Percentiles rank a stretch among this genome's conserved stretches.
Conservation (phyloP, 306 rosid genomes). For the Glycyrrhiza uralensis region DNA sequence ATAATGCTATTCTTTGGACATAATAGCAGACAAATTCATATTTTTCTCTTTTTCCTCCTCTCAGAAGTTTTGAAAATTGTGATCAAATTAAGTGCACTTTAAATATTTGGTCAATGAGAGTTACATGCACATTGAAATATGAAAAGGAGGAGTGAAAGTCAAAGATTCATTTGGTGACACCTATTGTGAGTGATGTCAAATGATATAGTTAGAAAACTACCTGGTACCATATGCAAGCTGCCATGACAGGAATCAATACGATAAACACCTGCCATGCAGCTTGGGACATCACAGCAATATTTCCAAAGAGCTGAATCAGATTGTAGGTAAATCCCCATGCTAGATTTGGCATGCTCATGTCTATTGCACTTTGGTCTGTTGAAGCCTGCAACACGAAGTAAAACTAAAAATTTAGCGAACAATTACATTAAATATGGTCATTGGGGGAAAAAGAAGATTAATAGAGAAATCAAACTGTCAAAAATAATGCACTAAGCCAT, state of each 20-base stretch:
- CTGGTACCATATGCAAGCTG: slow-evolving; percentile 44
- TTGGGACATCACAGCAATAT: slow-evolving; percentile 35
- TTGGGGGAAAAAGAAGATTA: not conserved
- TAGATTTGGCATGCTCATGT: slow-evolving; percentile 11
- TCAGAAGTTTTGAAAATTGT: too few species aligned
- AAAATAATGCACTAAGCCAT: not conserved
- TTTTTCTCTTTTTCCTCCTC: not conserved
- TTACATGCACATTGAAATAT: not conserved
- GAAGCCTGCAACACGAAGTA: slow-evolving; percentile 35
- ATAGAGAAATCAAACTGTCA: not conserved
- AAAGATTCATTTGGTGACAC: not conserved
- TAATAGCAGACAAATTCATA: not conserved
- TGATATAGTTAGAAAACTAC: slow-evolving; percentile 8
- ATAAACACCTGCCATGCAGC: slow-evolving; percentile 41
- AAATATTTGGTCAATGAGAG: not conserved
- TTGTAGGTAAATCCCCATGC: not conserved
- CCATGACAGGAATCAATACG: slow-evolving; percentile 43
- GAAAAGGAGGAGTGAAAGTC: not conserved
- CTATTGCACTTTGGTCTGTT: slow-evolving; percentile 37
- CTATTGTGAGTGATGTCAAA: not conserved
- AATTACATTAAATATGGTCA: not conserved
- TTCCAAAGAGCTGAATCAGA: slow-evolving; percentile 22
- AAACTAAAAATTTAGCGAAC: not conserved
- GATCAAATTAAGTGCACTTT: not conserved
- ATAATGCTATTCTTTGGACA: not conserved